Base-by-base conservation (phyloP, 179 eudicot genomes). In the Beta macrorhiza region DNA sequence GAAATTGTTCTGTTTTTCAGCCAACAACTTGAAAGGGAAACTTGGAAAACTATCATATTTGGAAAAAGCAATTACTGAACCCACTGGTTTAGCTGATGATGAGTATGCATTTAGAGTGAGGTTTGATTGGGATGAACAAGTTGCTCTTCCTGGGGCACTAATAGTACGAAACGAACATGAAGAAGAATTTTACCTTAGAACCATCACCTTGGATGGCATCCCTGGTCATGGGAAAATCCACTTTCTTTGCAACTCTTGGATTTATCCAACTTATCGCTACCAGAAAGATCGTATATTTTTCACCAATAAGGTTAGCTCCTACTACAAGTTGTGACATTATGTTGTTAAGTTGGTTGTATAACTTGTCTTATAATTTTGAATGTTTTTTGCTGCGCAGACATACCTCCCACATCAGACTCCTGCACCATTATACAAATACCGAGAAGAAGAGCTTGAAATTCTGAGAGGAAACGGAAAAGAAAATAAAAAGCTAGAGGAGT, bases 351-450 rank as follows among this genome's bases (percentile, higher is more conserved):
- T 32, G 17, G 20, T 47, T 80, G 52, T 32, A 32, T 32, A 32
- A 32, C 37, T 32, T 32, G 37, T n/a, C 42, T n/a, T 49, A 51
- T 20, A 16, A 20, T 45, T 37, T 42, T 19, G 32, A 4, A 49
- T 68, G 15, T 65, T 67, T 10, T 32, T 1, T 32, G 37, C 2
- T 58, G 64, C 45, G 76, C 76, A 95, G 98, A 82, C 91, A 1
- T 95, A 92, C 78, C 93, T 91, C 65, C 98, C 97, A 45, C 76
- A 87, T 59, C 81, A 90, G 82, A 95, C 99, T 14, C 99, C 99
- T 1, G 82, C 37, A 25, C 76, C 90, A 5, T 84, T 95, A 6
- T 68, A 55, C 7, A 77, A 69, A 45, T 89, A 87, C 17, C 87
- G 98, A 76, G 88, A 93, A 77, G 91, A 91, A 75, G 99, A 95